Percentiles rank a stretch among this genome's conserved stretches.
Conservation (phyloP, 1,284 basidiomycete genomes). For the Cutaneotrichosporon mucoides region DNA sequence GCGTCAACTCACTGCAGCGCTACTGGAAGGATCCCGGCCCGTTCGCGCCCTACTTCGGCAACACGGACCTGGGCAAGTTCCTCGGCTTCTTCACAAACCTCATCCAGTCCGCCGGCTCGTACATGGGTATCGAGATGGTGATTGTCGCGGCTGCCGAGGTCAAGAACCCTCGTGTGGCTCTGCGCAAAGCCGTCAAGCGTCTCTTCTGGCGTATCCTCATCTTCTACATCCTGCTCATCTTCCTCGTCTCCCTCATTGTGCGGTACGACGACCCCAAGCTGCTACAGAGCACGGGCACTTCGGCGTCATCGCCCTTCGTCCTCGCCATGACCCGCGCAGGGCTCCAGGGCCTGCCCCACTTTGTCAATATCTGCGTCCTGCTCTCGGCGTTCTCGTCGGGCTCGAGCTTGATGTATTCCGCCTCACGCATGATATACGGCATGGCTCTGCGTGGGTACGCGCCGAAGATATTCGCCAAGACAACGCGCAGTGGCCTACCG, state of each 20-base stretch:
- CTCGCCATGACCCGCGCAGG: slow-evolving; percentile 60
- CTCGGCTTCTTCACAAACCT: slow-evolving; percentile 32
- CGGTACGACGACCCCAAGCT: slow-evolving; percentile 64
- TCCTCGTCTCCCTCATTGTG: slow-evolving; percentile 68
- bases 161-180: slow-evolving; percentile 27
- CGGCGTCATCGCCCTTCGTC: slow-evolving; percentile 65
- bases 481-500: slow-evolving; percentile 67
- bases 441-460: slow-evolving; percentile 73
- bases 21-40: slow-evolving; percentile 63
- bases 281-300: slow-evolving; percentile 57
- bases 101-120: slow-evolving; percentile 31
- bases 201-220: slow-evolving; percentile 64
- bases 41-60: slow-evolving; percentile 8
- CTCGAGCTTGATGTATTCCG: slow-evolving; percentile 74
- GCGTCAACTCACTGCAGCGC: slow-evolving; percentile 7
- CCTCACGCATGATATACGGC: slow-evolving; percentile 70
- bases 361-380: slow-evolving; percentile 80
- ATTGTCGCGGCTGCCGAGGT: slow-evolving; percentile 30
- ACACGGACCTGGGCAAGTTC: slow-evolving; percentile 23
- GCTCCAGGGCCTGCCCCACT: slow-evolving; percentile 66
- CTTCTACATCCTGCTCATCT: slow-evolving; percentile 58
- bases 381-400: slow-evolving; percentile 84
- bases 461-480: slow-evolving; percentile 65
- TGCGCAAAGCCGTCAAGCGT: slow-evolving; percentile 46
- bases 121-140: slow-evolving; percentile 31